Evolutionary conservation across 768 basidiomycete genomes (phyloP), one percentile per base, ranked within the genome.

Genomic region (Termitomyces sp.): DNA sequence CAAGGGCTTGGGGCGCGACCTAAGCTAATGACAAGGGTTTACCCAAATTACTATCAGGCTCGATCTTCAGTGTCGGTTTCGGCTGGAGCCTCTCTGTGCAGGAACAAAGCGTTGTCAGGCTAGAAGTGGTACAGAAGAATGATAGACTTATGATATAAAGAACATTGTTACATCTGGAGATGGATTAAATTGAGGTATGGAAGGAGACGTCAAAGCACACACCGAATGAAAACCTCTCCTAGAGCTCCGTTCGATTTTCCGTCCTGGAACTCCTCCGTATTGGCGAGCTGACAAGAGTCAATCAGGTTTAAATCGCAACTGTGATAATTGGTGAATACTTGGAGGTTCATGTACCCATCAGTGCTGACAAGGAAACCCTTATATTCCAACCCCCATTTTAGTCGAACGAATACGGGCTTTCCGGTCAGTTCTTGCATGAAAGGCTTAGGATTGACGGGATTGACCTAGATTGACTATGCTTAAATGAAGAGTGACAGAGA

Each of bases 301-400:
- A 17, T 52, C 19, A 51, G 54, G 54, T 28, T 52, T 50, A 25
- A 35, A 37, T 49, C 12, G 4, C 17, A n/a, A 40, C 34, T 12
- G 30, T 49, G 5, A 39, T 39, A 45, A 52, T 55, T 27, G 35
- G 44, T 19, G 69, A 8, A 58, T 65, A 92, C 96, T 80, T 99
- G 97, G 46, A 99, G 83, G 72, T 99, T 99, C 97, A 98, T 98
- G 76, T 97, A 99, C 12, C 93, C 93, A 73, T 99, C 97, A 7
- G 97, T 98, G 67, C 92, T 95, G 63, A 99, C 97, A 61, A 99
- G 82, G 77, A 97, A 99, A 42, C 97, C 97, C 77, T 94, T 97
- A 81, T 98, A 98, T 69, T 98, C 94, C 50, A 98, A 80, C 59
- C 97, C 97, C 97, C 97, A 99, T 77, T 99, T 99, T 67, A 99